Base-by-base conservation (phyloP, 2,329 filamentous ascomycete genomes). In the Tolypocladium endophyticum region DNA sequence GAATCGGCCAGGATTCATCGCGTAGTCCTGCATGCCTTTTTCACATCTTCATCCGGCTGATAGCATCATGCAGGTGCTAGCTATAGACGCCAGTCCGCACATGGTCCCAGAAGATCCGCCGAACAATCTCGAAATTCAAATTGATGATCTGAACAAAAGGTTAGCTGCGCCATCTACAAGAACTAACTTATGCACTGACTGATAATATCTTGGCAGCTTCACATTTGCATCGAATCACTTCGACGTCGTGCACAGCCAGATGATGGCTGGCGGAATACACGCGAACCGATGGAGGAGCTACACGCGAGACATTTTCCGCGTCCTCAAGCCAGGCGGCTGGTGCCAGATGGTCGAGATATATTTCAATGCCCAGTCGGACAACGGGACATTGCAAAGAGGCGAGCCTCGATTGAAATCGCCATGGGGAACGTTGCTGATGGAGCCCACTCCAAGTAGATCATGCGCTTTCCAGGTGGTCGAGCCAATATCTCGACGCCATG, bases 261-360 rank as follows among this genome's bases (percentile, higher is more conserved):
- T 88, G 73, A 77, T 90, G 71, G 78, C 82, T 64, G 85, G 84
- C 28, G 91, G 90, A 0, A 89, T 96, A 66, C 81, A 92, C 67
- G 76, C 79, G 60, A 76, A 79, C 62, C 82, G 90, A 71, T 97
- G 92, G 92, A 74, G 77, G 59, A 79, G 80, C 38, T 96, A 95
- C 72, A 73, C 96, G 64, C 78, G 79, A 65, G 92, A 96, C 66
- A 88, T 96, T 61, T 82, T 84, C 64, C 80, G 84, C 28, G 81
- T 91, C 12, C 76, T 92, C 63, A 87, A 84, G 57, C 87, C 86
- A 7, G 88, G 87, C 2, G 92, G 92, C 1, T 96, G 91, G 90
- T 82, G 89, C 61, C 91, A 96, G 69, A 87, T 96, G 81, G 83
- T 90, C n/a, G 92, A 96, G 69, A 83, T 92, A 66, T 91, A 95